These are phyloP conservation scores for Trypethelium eluteriae DNA, from an alignment of 495 filamentous ascomycete genomes.

Conservation along the genomic window DNA sequence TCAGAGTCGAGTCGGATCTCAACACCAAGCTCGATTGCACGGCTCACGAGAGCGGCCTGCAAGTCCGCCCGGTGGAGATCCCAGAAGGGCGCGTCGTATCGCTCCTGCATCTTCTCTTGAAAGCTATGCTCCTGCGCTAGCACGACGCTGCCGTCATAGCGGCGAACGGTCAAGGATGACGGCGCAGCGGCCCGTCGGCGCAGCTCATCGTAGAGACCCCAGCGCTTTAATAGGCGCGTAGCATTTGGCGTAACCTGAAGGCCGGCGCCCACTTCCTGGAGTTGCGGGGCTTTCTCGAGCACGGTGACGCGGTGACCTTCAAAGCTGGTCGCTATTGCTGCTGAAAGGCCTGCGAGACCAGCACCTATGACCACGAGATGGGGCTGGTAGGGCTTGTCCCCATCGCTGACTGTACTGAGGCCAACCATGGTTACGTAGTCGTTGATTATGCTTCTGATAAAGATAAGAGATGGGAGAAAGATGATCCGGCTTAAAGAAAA, in stretches of 20 bases:
- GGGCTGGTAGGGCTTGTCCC: neutral
- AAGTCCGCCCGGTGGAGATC: conserved; percentile 16
- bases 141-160: conserved; percentile 48
- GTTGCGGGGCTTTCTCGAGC: conserved; percentile 26
- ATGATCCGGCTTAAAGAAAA: conserved; percentile 4
- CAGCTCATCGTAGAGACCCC: conserved; percentile 44
- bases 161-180: conserved; percentile 48
- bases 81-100: conserved; percentile 14
- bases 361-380: conserved; percentile 36
- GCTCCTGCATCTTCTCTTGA: conserved; percentile 12
- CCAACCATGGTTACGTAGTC: conserved; percentile 3
- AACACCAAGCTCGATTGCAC: conserved; percentile 12
- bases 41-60: neutral
- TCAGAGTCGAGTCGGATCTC: conserved; percentile 1
- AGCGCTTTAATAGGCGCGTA: conserved; percentile 46
- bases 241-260: conserved; percentile 54
- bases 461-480: conserved; percentile 1
- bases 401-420: conserved; percentile 1
- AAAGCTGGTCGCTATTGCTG: conserved; percentile 34
- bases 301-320: conserved; percentile 28
- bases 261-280: conserved; percentile 42
- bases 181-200: conserved; percentile 46
- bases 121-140: conserved; percentile 42
- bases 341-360: conserved; percentile 42
- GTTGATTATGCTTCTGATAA: conserved; percentile 1